Base-by-base conservation (phyloP, 768 basidiomycete genomes). In the Auricularia auricula-judae region DNA sequence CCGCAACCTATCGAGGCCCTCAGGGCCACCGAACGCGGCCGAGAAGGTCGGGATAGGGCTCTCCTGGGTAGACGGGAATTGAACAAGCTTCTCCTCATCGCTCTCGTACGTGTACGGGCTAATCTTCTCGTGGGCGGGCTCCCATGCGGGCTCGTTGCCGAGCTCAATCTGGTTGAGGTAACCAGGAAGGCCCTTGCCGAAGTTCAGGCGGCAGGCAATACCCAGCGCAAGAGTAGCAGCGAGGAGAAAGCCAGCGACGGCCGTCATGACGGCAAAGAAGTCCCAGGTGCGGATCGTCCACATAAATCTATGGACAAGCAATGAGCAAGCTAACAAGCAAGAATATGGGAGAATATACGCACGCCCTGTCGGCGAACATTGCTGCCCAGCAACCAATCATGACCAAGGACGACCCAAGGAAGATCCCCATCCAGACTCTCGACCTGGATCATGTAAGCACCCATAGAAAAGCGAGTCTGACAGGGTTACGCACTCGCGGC, bases 271-370 rank as follows among this genome's bases (percentile, higher is more conserved):
- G 61, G 82, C 79, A 74, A 91, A 91, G 79, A 91, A 90, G 3
- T 73, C 73, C 89, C 89, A 92, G 12, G 83, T 83, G 53, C 79
- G 73, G 71, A 88, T 90, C 18, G 84, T 86, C 86, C 87, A 89
- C 58, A 86, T 82, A 81, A 91, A 42, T 42, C 39, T 42, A 14
- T 7, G 39, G 39, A 2, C 7, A 42, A 42, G 1, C 91, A 3
- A 87, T 83, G 5, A 76, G 77, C 34, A 43, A 4, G 39, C 62
- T 12, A 47, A 43, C 33, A 12, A 12, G 23, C 12, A 8, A 10
- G 3, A 29, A 54, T 23, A 29, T 29, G 29, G 29, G 29, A 12
- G 39, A 18, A 2, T 16, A 21, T 14, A 42, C 39, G 39, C 39
- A 43, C 21, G 18, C 63, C 16, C 54, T 59, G 59, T 87, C 84